Evolutionary conservation across 1,284 basidiomycete species (phyloP).

Genomic region (Puccinia coronata): DNA sequence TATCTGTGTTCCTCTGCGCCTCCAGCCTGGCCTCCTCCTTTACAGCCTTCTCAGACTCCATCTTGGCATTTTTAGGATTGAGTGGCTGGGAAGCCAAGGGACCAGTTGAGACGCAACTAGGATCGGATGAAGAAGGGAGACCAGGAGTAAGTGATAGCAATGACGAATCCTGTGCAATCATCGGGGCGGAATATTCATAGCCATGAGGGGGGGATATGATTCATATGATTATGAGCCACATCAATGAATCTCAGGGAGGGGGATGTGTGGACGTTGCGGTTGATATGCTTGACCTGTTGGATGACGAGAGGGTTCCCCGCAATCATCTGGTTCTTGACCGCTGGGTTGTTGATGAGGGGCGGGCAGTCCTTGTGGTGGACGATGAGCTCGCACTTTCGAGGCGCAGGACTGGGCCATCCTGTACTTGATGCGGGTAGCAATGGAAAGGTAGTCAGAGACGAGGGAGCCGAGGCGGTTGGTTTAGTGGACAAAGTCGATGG

Average conservation of each 20-base stretch:
- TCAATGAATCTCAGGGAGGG: slow-evolving; percentile 32
- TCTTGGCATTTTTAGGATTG: slow-evolving; percentile 83
- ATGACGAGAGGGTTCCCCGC: slow-evolving; percentile 54
- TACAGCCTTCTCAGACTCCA: slow-evolving; percentile 79
- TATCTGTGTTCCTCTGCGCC: slow-evolving; percentile 39
- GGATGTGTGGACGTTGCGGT: slow-evolving; percentile 58
- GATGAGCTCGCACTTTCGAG: slow-evolving; percentile 69
- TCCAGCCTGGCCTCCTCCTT: slow-evolving; percentile 74
- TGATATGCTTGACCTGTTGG: slow-evolving; percentile 62
- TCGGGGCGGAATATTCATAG: slow-evolving; percentile 42
- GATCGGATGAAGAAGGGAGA: slow-evolving; percentile 19
- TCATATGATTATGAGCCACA: slow-evolving; percentile 40
- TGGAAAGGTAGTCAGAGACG: neutral
- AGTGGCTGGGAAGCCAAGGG: slow-evolving; percentile 60
- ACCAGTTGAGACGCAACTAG: slow-evolving; percentile 56
- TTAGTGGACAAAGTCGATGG: slow-evolving; percentile 47
- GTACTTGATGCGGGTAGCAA: slow-evolving; percentile 65
- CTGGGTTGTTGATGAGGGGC: slow-evolving; percentile 59
- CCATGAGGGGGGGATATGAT: slow-evolving; percentile 31
- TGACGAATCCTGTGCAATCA: slow-evolving; percentile 42
- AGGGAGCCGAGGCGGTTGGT: slow-evolving; percentile 41
- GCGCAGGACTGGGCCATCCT: slow-evolving; percentile 76
- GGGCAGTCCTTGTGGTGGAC: slow-evolving; percentile 68
- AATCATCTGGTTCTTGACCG: slow-evolving; percentile 48
- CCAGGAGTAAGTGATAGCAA: slow-evolving; percentile 44